Conservation (phyloP, 2,329 filamentous ascomycete genomes). For the Penicillium aurantiogriseum region DNA sequence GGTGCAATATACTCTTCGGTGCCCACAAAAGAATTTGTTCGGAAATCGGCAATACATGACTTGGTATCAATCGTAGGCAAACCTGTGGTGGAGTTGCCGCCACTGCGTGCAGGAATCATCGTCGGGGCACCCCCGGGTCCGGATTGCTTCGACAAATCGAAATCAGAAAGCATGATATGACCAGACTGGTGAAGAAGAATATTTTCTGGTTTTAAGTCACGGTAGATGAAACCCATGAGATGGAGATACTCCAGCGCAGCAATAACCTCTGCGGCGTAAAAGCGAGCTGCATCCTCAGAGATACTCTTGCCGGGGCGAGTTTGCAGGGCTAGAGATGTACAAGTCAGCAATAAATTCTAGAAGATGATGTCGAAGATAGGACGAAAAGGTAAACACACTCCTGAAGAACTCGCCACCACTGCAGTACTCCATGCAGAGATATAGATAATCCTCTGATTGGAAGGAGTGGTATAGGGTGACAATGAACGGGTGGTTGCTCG, state of each 20-base stretch:
- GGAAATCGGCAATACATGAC: conserved; percentile 96
- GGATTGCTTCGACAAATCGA: conserved; percentile 97
- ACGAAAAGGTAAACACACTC: conserved; percentile 37
- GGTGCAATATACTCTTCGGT: conserved; percentile 99
- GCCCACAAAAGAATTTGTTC: conserved; percentile 96
- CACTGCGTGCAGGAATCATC: conserved; percentile 89
- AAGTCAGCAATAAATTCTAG: conserved; percentile 7
- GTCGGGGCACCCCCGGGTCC: conserved; percentile 93
- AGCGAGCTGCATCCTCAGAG: conserved; percentile 91
- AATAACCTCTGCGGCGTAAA: conserved; percentile 96
- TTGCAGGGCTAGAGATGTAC: conserved; percentile 66
- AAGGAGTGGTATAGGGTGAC: conserved; percentile 98
- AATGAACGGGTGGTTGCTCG: conserved; percentile 98
- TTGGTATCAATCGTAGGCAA: conserved; percentile 97
- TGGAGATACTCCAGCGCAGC: conserved; percentile 95
- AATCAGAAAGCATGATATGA: conserved; percentile 99
- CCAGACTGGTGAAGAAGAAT: conserved; percentile 98
- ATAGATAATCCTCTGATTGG: conserved; percentile 97
- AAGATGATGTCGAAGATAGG: background rate
- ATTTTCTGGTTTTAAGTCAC: conserved; percentile 95
- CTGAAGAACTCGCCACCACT: conserved; percentile 98
- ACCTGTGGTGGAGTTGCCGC: conserved; percentile 76
- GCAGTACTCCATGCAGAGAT: conserved; percentile 99
- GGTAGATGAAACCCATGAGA: conserved; percentile 98
- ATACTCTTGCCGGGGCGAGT: conserved; percentile 97